Conservation (phyloP, 2,329 filamentous ascomycete genomes). For the Zopfia rhizophila region DNA sequence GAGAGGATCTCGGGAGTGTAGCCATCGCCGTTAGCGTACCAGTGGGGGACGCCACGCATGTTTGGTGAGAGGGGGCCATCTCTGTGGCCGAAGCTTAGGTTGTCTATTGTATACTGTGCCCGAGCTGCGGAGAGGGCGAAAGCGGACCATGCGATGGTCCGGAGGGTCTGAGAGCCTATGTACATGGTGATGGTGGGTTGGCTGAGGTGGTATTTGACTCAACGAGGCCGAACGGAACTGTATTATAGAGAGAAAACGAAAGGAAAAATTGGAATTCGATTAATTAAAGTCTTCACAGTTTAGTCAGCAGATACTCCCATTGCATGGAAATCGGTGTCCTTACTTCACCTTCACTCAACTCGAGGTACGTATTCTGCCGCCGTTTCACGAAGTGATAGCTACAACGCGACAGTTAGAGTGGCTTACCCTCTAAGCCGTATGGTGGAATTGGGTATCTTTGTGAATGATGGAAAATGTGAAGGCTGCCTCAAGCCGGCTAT, state of each 20-base stretch:
- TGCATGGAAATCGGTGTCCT: too few species aligned
- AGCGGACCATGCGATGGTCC: conserved; percentile 52
- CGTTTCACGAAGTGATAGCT: conserved; percentile 28
- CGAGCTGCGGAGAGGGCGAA: conserved; percentile 62
- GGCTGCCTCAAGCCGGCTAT: conserved; percentile 35
- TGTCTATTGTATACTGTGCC: conserved; percentile 75
- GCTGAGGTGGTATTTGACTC: not conserved
- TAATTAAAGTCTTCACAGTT: too few species aligned
- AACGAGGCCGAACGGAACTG: too few species aligned
- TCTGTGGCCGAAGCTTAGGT: conserved; percentile 80
- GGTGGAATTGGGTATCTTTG: conserved; percentile 39
- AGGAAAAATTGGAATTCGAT: too few species aligned
- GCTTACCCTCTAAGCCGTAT: conserved; percentile 12
- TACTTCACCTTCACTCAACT: conserved; percentile 27
- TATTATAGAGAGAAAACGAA: too few species aligned
- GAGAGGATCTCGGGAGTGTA: conserved; percentile 73
- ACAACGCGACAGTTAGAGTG: conserved; percentile 24
- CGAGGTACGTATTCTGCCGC: conserved; percentile 23
- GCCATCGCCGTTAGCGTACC: conserved; percentile 64
- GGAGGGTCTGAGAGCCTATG: conserved; percentile 51
- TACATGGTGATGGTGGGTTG: conserved; percentile 40
- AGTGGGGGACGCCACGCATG: conserved; percentile 65
- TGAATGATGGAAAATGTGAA: conserved; percentile 29
- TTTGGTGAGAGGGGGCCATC: conserved; percentile 73
- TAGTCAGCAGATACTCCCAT: too few species aligned